A percentile compares a stretch with the other conserved stretches of the same genome.
These are phyloP conservation scores for Rosa multiflora DNA, from an alignment of 306 rosid species.

Conservation along the genomic window DNA sequence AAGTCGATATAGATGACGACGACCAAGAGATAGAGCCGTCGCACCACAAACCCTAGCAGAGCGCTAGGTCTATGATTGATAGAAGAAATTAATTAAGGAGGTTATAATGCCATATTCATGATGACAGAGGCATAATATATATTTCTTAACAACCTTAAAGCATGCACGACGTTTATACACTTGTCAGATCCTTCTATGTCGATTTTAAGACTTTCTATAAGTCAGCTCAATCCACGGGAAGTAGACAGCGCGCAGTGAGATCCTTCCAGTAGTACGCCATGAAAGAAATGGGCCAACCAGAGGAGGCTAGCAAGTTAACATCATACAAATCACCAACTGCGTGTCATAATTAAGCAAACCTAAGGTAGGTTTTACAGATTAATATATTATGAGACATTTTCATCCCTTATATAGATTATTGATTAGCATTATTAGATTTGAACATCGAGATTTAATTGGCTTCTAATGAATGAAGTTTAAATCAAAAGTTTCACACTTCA, in stretches of 20 bases:
- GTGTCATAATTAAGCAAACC: not conserved
- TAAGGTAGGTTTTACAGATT: not conserved
- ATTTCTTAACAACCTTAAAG: not conserved
- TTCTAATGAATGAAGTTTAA: too few relatives aligned
- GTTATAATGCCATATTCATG: not conserved
- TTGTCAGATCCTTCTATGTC: not conserved
- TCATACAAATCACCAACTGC: conserved; percentile 13
- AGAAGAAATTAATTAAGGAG: too few relatives aligned
- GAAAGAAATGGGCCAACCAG: conserved; percentile 33
- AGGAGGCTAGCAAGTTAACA: conserved; percentile 24
- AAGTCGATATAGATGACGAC: too few relatives aligned
- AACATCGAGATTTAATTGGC: not conserved
- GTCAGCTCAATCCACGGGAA: conserved; percentile 12
- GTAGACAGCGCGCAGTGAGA: not conserved
- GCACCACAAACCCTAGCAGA: too few relatives aligned
- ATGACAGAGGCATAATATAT: not conserved
- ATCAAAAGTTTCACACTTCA: too few relatives aligned
- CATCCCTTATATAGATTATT: not conserved
- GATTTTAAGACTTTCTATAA: not conserved
- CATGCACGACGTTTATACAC: not conserved
- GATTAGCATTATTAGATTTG: not conserved
- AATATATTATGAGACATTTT: too few relatives aligned
- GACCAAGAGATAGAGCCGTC: too few relatives aligned
- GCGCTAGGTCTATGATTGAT: too few relatives aligned
- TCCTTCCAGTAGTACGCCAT: not conserved